Conservation (phyloP, 768 basidiomycete genomes). For the Suillus placidus region DNA sequence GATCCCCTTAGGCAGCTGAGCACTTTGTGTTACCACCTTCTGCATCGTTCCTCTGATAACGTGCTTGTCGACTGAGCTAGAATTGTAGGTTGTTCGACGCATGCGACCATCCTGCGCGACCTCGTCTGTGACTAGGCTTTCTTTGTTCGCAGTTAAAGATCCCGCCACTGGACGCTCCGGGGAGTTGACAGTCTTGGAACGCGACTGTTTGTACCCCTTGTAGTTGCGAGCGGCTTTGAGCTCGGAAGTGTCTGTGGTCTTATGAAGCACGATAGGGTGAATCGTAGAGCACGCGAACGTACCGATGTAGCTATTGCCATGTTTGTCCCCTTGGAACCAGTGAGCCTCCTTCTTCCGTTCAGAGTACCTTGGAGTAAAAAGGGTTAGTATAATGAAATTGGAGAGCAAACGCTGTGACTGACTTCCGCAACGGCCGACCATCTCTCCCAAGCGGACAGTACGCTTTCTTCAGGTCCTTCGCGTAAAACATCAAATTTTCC, state of each 20-base stretch:
- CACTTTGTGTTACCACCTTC: constrained; percentile 45
- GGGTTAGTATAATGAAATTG: background rate
- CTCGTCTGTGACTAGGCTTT: constrained; percentile 42
- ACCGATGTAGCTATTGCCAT: constrained; percentile 61
- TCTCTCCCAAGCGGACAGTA: constrained; percentile 61
- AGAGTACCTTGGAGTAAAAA: constrained; percentile 49
- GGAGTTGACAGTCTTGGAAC: constrained; percentile 13
- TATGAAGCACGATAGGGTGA: constrained; percentile 7
- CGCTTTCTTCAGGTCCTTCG: constrained; percentile 45
- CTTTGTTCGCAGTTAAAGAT: constrained; percentile 35
- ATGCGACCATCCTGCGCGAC: constrained; percentile 43
- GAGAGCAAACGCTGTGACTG: constrained; percentile 23
- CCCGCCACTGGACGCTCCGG: constrained; percentile 30
- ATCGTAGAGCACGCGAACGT: constrained; percentile 22
- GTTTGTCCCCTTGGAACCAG: constrained; percentile 63
- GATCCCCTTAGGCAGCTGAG: constrained; percentile 15
- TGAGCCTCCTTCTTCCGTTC: constrained; percentile 54
- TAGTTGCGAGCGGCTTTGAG: constrained; percentile 21
- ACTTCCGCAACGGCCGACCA: constrained; percentile 67
- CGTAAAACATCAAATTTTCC: constrained; percentile 49
- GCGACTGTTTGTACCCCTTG: constrained; percentile 14
- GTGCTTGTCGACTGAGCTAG: constrained; percentile 48
- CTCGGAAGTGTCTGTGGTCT: constrained; percentile 24
- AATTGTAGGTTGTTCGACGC: constrained; percentile 41
- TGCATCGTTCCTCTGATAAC: constrained; percentile 58